Evolutionary conservation across 192 early-diverging fungal genomes (phyloP), one percentile per base, ranked within the genome.

Genomic region (Lobulomyces angularis): DNA sequence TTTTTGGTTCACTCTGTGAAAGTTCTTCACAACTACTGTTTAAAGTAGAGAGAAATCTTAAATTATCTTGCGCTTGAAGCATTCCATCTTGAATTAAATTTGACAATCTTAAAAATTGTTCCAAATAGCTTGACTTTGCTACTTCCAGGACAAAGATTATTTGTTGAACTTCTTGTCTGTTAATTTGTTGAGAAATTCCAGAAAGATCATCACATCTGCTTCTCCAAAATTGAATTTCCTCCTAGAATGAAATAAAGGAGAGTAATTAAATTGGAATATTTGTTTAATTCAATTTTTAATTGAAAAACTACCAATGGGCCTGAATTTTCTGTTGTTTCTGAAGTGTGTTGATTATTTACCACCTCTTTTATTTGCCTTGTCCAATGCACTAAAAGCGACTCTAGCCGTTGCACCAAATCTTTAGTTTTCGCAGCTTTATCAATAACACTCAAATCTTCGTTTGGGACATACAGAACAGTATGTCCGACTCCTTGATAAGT

Each of bases 281-380:
- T n/a, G n/a, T n/a, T n/a, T n/a, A n/a, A n/a, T n/a, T n/a, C n/a
- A n/a, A n/a, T n/a, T n/a, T n/a, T n/a, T n/a, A n/a, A n/a, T n/a
- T n/a, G n/a, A n/a, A n/a, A n/a, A n/a, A n/a, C n/a, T n/a, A n/a
- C n/a, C 33, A 77, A 45, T 4, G 74, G 74, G 6, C 74, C 74
- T 1, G 66, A 66, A 48, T 67, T 78, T 45, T 78, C 74, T 24
- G 61, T 50, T 8, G 33, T 34, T 12, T 59, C 52, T 28, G 18
- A 56, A 47, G 39, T 64, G 48, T 78, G 74, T 41, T 78, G 74
- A 29, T 65, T 66, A 50, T 76, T 78, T 31, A 78, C 56, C 35
- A 78, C 74, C 27, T 78, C 74, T 46, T 78, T 78, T 43, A 78
- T 77, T 42, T 78, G 74, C 11, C 65, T 51, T 3, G 73, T 78